Base-by-base conservation (phyloP, 2,329 filamentous ascomycete genomes). In the Xylaria sp. region DNA sequence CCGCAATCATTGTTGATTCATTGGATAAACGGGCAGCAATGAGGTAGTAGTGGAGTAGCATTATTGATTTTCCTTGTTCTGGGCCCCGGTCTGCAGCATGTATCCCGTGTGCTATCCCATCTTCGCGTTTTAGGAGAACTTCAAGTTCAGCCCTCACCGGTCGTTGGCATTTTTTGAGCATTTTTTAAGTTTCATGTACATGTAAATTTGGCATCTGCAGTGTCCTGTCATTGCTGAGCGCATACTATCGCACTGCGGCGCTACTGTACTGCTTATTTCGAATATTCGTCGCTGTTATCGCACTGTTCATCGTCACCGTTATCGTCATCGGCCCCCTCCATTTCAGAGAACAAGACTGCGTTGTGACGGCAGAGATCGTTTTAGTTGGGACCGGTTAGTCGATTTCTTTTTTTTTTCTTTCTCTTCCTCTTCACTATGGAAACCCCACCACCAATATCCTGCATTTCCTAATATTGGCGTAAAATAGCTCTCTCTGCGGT, bases 1-100 rank as follows among this genome's bases (percentile, higher is more conserved):
- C 25, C 12, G 20, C 9, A 25, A 15, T 50, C 34, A 46, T 69
- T 71, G 60, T 69, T 71, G 60, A 65, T 66, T 43, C 50, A 62
- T 65, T 69, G 66, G 63, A 48, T 23, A 39, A 20, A n/a, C 41
- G 20, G 41, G 43, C 46, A 36, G 43, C 46, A 36, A 57, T 39
- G 32, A 58, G 25, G 39, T 43, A 58, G 55, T 20, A 45, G 55
- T 58, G 55, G 55, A 58, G 50, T 32, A 34, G n/a, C 50, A 50
- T 64, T 58, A 36, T 55, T 55, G 52, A 55, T 43, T 43, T 58
- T 58, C 39, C 39, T 30, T 32, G 48, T 60, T 45, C 32, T 41
- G 53, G 15, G 30, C 52, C 48, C 46, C 23, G 23, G 23, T 12
- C 46, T 45, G 28, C 48, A 39, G 15, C 18, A 39, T 15, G 13